A percentile compares a stretch with the other conserved stretches of the same genome.
phyloP scores from a whole-genome alignment of 495 filamentous ascomycete genomes.

The Monascus purpureus region DNA sequence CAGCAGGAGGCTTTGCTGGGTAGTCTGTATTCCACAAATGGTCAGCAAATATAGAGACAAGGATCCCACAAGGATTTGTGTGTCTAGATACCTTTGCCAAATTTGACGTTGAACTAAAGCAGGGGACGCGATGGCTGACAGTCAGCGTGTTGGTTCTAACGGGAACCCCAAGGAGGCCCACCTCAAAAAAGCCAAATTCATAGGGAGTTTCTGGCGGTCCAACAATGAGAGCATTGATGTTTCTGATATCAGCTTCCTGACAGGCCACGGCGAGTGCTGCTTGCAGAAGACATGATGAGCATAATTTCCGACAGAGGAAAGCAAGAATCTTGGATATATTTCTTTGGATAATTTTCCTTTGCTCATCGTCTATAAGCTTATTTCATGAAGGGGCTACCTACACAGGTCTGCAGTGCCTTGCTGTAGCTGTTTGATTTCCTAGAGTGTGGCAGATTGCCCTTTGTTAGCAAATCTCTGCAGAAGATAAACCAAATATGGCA shows the following conservation, averaged over 20 bases:
- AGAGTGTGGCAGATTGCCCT: too few relatives aligned
- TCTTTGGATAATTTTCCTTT: too few relatives aligned
- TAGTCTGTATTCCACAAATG: constrained; percentile 46
- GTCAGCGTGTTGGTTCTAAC: too few relatives aligned
- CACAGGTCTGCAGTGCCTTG: constrained; percentile 61
- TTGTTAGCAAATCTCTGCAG: too few relatives aligned
- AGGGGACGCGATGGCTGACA: too few relatives aligned
- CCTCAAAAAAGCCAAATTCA: constrained; percentile 95
- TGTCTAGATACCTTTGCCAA: constrained; percentile 9
- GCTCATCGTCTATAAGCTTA: too few relatives aligned
- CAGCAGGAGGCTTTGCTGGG: constrained; percentile 64
- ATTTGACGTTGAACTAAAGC: constrained; percentile 12
- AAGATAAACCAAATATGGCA: constrained; percentile 2
- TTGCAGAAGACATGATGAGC: too few relatives aligned
- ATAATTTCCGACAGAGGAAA: too few relatives aligned
- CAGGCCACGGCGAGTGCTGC: constrained; percentile 79
- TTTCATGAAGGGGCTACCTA: constrained; percentile 41
- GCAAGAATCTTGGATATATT: too few relatives aligned
- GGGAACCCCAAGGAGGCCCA: too few relatives aligned
- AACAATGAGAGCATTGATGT: constrained; percentile 78
- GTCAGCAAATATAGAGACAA: too few relatives aligned
- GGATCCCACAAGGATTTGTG: too few relatives aligned
- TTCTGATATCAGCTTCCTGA: constrained; percentile 73
- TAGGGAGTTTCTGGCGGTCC: constrained; percentile 93
- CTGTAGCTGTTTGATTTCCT: constrained; percentile 78